Evolutionary conservation across 805 yeast species (phyloP).

Genomic region (Yamadazyma sp.): DNA sequence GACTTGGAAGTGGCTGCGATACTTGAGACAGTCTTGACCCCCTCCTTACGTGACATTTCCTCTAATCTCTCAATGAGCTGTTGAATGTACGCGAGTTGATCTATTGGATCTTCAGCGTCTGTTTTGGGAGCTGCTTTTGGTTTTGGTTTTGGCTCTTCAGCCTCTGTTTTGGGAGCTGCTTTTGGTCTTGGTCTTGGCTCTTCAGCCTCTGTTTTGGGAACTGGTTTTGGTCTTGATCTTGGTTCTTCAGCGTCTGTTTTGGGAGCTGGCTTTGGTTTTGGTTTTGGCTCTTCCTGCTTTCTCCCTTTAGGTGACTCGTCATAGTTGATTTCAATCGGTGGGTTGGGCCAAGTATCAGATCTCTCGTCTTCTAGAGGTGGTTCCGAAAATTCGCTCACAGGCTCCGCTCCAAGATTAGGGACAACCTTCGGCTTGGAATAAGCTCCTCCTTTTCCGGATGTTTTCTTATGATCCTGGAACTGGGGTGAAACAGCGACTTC

Average conservation of each 20-base stretch:
- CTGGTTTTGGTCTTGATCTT: not conserved
- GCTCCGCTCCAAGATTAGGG: not conserved
- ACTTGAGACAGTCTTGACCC: no score
- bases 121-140: not conserved
- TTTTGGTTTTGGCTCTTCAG: not conserved
- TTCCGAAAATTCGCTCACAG: no score
- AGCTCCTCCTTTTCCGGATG: not conserved
- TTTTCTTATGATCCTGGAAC: slow-evolving; percentile 16
- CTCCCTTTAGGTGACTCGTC: no score
- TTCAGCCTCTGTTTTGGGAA: not conserved
- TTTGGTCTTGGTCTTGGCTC: not conserved
- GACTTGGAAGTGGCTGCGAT: no score
- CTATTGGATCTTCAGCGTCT: not conserved
- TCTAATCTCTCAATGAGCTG: slow-evolving; percentile 1
- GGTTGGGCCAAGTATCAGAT: no score
- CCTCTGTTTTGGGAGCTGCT: not conserved
- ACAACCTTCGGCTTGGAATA: slow-evolving; percentile 20
- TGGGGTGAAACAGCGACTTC: slow-evolving; percentile 25
- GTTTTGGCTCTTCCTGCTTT: no score
- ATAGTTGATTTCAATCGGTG: not conserved
- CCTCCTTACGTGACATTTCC: slow-evolving; percentile 1
- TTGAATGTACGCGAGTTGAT: not conserved
- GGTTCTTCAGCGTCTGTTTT: not conserved
- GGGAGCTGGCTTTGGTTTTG: not conserved
- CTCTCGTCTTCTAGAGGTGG: no score